phyloP scores from a whole-genome alignment of 1,139 yeast species.

The Kurtzmaniella natalensis region DNA sequence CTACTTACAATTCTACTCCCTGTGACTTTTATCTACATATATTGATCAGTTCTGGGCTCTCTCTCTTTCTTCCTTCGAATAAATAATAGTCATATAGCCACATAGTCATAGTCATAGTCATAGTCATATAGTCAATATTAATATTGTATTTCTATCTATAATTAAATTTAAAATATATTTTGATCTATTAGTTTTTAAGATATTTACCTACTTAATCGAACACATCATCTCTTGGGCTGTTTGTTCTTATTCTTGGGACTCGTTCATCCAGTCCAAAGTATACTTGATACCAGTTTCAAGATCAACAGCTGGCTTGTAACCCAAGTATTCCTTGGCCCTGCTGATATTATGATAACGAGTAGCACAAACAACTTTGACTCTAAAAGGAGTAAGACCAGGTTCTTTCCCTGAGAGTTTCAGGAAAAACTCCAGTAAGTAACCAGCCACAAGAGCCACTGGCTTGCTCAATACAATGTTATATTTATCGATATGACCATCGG shows the following conservation, averaged over 20 bases:
- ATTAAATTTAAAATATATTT: too few species aligned
- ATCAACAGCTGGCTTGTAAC: conserved; percentile 75
- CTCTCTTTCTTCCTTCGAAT: too few species aligned
- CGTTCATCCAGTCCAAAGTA: conserved; percentile 89
- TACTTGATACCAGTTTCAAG: conserved; percentile 77
- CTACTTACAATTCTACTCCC: too few species aligned
- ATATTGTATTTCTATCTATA: neutral
- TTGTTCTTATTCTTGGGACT: conserved; percentile 29
- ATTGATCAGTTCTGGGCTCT: too few species aligned
- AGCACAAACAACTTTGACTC: conserved; percentile 94
- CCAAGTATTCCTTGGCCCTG: conserved; percentile 76
- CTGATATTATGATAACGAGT: conserved; percentile 87
- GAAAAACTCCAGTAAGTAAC: conserved; percentile 72
- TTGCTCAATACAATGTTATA: conserved; percentile 65
- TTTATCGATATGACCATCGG: conserved; percentile 80
- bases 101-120: too few species aligned
- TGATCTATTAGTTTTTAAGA: too few species aligned
- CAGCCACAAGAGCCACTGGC: conserved; percentile 72
- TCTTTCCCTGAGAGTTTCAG: conserved; percentile 72
- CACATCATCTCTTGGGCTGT: too few species aligned
- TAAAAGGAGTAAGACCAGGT: conserved; percentile 93
- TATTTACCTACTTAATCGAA: too few species aligned
- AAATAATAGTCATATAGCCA: too few species aligned
- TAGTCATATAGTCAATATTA: too few species aligned
- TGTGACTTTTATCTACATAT: too few species aligned